phyloP scores from a whole-genome alignment of 2,329 filamentous ascomycete species.

The Dothiorella sarmentorum region DNA sequence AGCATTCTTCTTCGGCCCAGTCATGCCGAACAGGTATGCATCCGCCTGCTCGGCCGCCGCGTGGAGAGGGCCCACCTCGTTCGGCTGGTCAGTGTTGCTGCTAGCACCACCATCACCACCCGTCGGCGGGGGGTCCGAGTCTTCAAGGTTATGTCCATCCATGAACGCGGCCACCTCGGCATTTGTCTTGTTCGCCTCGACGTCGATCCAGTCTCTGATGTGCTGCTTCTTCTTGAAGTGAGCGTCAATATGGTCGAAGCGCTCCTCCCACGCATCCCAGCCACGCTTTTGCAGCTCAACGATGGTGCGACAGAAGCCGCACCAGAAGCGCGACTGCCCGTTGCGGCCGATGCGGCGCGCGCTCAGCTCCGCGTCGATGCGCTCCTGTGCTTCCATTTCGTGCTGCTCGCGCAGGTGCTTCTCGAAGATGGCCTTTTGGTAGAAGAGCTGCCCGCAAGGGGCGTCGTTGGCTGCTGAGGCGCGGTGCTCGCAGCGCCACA shows the following conservation, averaged over 20 bases:
- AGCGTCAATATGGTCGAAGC: constrained; percentile 72
- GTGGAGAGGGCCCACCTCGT: neutral
- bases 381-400: constrained; percentile 40
- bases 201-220: constrained; percentile 57
- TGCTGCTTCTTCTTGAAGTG: constrained; percentile 60
- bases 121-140: constrained; percentile 18
- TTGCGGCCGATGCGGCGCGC: constrained; percentile 62
- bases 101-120: too few species aligned
- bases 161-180: constrained; percentile 25
- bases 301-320: constrained; percentile 69
- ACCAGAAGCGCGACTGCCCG: constrained; percentile 72
- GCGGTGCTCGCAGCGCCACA: constrained; percentile 64
- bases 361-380: constrained; percentile 47
- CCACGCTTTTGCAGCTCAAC: constrained; percentile 51
- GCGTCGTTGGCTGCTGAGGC: too few species aligned
- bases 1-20: neutral
- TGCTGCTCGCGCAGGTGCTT: constrained; percentile 53
- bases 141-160: constrained; percentile 22
- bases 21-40: neutral
- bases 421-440: constrained; percentile 57
- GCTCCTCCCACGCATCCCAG: constrained; percentile 56
- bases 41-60: neutral
- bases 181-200: constrained; percentile 37
- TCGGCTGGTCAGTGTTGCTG: neutral
- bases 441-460: constrained; percentile 59